Base-by-base conservation (phyloP, 176 grass and related monocot species). In the Cymbopogon citratus region DNA sequence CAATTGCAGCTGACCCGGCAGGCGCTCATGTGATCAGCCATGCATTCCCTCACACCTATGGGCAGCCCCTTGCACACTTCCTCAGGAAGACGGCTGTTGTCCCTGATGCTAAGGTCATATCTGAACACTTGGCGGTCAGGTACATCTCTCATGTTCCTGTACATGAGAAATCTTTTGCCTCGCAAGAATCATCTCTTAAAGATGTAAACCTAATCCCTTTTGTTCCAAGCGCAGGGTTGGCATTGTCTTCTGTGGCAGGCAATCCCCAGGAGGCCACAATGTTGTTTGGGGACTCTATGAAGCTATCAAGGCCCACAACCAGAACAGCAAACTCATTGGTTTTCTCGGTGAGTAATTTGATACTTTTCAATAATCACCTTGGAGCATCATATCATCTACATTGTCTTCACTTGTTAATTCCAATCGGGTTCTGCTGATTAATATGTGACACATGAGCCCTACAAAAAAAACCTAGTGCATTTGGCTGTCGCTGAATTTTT, bases 201-300 rank as follows among this genome's bases (percentile, higher is more conserved):
- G 51, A 48, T 12, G 44, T 75, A 46, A 80, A 46, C 7, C 56
- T 63, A 60, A 81, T 54, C 49, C 19, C 57, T 61, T 66, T 43
- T 87, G 12, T 73, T 79, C 72, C 31, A 46, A 21, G 25, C 81
- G 65, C 82, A 99, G 93, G 83, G 96, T 99, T 83, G 96, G 93
- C 74, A 72, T 95, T 84, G 96, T 99, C 43, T 99, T 95, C 85
- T 99, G 91, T 76, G 96, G 96, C 36, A 95, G 96, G 67, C 96
- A 99, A 63, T 99, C 96, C 26, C 96, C 96, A 28, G 96, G 96
- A 81, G 96, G 96, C 24, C 96, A 99, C 77, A 99, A 99, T 88
- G 91, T 99, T 14, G 74, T 99, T 72, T 99, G 96, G 96, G 96
- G 96, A 35, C 89, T 99, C 70, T 64, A 88, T 78, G 85, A 93